Base-by-base conservation (phyloP, 2,329 filamentous ascomycete species). In the Kalmusia sp. region DNA sequence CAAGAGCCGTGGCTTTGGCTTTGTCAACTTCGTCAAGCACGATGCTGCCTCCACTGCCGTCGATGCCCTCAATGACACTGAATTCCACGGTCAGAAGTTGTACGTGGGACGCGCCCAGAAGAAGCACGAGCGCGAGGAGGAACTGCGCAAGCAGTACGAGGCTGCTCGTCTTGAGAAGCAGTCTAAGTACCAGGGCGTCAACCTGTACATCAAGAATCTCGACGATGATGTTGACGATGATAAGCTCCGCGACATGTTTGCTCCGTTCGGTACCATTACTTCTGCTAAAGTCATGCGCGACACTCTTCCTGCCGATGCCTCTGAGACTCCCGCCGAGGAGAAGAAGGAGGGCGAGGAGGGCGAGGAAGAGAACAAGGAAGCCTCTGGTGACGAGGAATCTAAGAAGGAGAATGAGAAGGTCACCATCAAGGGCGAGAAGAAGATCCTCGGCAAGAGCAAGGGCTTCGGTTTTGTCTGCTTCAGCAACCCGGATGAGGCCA, bases 391-490 rank as follows among this genome's bases (percentile, higher is more conserved):
- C 27, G 84, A 86, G 60, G 84, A 84, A 77, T 87, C 84, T 57
- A 79, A 79, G 44, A 77, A 80, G 57, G 78, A 84, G 65, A 76
- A 84, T 54, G 74, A 78, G 62, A 78, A 80, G 67, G 76, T 81
- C 68, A 81, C 78, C 64, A 80, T 82, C 64, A 84, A 84, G 75
- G 74, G 80, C 50, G 80, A 84, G 70, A 86, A 86, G 80, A 86
- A 84, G 76, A 75, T 81, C 47, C 84, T 96, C 56, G 95, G 95
- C 77, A 98, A 98, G 90, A 96, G 92, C 89, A 99, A 98, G 85
- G 95, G 95, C 76, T 99, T 99, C 76, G 95, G 95, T 70, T 99
- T 99, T 78, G 95, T 99, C 73, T 99, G 95, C 90, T 99, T 99
- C 84, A 95, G 91, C 86, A 98, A 96, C 84, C 93, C 95, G 56